A percentile compares a stretch with the other conserved stretches of the same genome.
phyloP scores from a whole-genome alignment of 2,329 filamentous ascomycete species.

The Penicillium sp. region DNA sequence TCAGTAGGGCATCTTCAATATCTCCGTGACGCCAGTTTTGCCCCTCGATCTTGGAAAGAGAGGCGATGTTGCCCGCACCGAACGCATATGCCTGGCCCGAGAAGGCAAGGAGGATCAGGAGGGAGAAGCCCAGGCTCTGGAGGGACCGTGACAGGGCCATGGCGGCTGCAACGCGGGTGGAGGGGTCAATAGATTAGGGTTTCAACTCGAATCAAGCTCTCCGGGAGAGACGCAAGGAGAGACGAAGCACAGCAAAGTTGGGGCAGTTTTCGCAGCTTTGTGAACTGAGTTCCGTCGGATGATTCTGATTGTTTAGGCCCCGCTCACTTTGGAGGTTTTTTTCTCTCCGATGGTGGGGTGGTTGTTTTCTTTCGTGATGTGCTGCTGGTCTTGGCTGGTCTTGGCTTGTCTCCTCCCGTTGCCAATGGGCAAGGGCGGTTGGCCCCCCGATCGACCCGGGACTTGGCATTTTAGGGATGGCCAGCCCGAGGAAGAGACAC shows the following conservation, averaged over 20 bases:
- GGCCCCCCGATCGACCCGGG: neutral
- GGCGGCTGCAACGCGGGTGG: slow-evolving; percentile 1
- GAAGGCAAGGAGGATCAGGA: slow-evolving; percentile 65
- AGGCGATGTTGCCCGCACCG: slow-evolving; percentile 85
- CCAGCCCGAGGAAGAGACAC: too few species aligned
- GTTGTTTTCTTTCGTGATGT: neutral
- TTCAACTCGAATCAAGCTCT: neutral
- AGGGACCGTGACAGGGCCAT: slow-evolving; percentile 29
- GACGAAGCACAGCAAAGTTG: neutral
- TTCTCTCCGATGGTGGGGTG: slow-evolving; percentile 1
- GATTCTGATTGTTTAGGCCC: neutral
- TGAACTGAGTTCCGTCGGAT: neutral
- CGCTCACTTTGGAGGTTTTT: neutral
- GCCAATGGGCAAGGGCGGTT: neutral
- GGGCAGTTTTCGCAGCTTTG: neutral
- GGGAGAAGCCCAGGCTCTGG: slow-evolving; percentile 34
- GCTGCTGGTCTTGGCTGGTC: slow-evolving; percentile 4
- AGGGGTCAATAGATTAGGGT: neutral
- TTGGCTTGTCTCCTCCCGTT: neutral
- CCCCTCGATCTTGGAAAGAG: slow-evolving; percentile 77
- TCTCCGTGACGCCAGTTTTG: slow-evolving; percentile 90
- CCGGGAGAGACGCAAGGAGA: neutral
- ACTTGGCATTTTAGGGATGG: neutral
- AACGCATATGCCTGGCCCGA: slow-evolving; percentile 74
- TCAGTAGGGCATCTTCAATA: slow-evolving; percentile 87